These are phyloP conservation scores for Tritrichomonas musculus DNA, from an alignment of 208 protist genomes.

Conservation along the genomic window DNA sequence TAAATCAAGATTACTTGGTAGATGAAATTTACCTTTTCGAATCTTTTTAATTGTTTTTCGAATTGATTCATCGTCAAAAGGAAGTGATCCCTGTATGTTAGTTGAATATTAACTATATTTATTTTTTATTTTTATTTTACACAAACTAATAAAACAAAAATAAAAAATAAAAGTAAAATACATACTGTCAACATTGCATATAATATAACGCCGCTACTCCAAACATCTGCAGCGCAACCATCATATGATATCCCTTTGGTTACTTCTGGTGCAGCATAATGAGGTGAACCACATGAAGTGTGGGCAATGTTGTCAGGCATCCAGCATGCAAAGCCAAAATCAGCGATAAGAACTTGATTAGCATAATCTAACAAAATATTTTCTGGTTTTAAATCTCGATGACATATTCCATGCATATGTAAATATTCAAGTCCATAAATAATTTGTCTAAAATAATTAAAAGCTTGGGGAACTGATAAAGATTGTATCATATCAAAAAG, in stretches of 20 bases:
- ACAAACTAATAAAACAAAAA: no score
- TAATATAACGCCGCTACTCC: conserved; percentile 27
- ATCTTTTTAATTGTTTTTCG: not conserved
- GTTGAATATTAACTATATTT: no score
- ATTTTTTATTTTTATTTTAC: no score
- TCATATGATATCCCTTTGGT: not conserved
- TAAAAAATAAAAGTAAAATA: no score
- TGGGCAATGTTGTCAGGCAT: not conserved
- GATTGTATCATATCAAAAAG: not conserved
- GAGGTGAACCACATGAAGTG: conserved; percentile 24
- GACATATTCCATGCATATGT: conserved; percentile 35
- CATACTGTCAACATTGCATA: not conserved
- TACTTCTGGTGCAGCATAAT: conserved; percentile 34
- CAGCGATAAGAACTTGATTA: not conserved
- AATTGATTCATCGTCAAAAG: not conserved
- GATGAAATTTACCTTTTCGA: not conserved
- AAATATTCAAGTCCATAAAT: conserved; percentile 39
- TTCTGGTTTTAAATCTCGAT: conserved; percentile 42
- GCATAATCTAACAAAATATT: conserved; percentile 27
- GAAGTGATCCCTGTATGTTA: conserved; percentile 10
- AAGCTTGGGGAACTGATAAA: not conserved
- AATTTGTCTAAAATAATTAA: conserved; percentile 37
- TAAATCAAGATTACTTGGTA: not conserved
- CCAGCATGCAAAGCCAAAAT: conserved; percentile 19
- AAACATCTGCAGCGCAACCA: not conserved